Evolutionary conservation across 176 grass and related monocot species (phyloP), one percentile per base, ranked within the genome.

Genomic region (Oryza rufipogon): DNA sequence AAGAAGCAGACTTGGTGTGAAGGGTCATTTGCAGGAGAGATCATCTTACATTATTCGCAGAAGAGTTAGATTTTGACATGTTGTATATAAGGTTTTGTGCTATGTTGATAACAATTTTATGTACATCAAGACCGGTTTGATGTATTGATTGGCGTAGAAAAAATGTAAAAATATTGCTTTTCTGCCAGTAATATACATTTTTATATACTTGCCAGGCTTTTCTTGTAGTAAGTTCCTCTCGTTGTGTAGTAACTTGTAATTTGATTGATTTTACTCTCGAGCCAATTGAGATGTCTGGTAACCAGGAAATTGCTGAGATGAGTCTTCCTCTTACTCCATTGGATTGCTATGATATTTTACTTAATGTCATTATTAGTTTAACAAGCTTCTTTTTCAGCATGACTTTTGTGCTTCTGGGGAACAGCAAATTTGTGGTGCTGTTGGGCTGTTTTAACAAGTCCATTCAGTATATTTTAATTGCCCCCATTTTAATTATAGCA

Each of bases 61-160:
- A 49, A 36, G 26, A 48, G 30, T 47, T 11, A 6, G 17, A 48
- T 70, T 46, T 17, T 71, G 46, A 15, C 42, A 28, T 25, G 17
- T 63, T 85, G 64, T 77, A 68, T 74, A 77, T 23, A 63, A 23
- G 16, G 33, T 79, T 19, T 45, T 45, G 13, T 66, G 16, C 30
- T 83, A 71, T 51, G 73, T n/a, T 83, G 66, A 52, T 82, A 71
- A 87, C 71, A 36, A 7, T 77, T 65, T 80, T 80, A 9, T 74
- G 80, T 64, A 77, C 64, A 84, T 74, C 61, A 85, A 77, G 64
- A 70, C 30, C n/a, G 38, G 63, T 84, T 75, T 84, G 82, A 84
- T 84, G 82, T 85, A 17, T 45, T 17, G 2, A 70, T 20, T 11
- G 12, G 56, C 75, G 3, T 17, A 20, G 9, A 12, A 28, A 36